A percentile compares a stretch with the other conserved stretches of the same genome.
Conservation (phyloP, 805 yeast species). For the Lipomyces oligophaga region DNA sequence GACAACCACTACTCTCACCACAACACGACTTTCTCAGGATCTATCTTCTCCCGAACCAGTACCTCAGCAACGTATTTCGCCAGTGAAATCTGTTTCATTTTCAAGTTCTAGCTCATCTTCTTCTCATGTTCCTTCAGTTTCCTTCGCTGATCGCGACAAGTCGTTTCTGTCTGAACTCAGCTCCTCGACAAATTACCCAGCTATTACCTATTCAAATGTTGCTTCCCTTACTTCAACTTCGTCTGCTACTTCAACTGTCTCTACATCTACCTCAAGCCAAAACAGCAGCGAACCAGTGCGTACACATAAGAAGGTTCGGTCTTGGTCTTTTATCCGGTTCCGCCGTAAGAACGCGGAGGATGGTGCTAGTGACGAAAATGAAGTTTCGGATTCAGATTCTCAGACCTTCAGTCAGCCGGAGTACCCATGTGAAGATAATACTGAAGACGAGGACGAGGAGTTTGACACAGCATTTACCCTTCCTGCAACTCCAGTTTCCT, state of each 20-base stretch:
- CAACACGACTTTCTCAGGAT: not conserved
- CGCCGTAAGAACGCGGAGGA: slow-evolving; percentile 17
- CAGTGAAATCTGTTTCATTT: not conserved
- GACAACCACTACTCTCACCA: slow-evolving; percentile 25
- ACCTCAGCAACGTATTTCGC: not conserved
- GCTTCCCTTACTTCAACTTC: not conserved
- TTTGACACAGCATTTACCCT: not conserved
- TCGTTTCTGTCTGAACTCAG: not conserved
- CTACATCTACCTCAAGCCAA: no score
- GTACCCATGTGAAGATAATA: slow-evolving; percentile 16
- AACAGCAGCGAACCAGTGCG: slow-evolving; percentile 26
- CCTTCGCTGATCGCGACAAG: not conserved
- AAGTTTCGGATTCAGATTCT: no score
- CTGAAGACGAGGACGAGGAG: slow-evolving; percentile 14
- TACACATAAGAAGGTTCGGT: slow-evolving; percentile 40
- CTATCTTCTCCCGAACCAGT: not conserved
- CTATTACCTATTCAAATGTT: no score
- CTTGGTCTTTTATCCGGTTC: slow-evolving; percentile 41
- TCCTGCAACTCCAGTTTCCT: slow-evolving; percentile 25
- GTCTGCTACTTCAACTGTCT: slow-evolving; percentile 8
- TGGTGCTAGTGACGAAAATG: slow-evolving; percentile 14
- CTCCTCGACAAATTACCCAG: no score
- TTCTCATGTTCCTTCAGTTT: not conserved
- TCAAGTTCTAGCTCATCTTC: not conserved
- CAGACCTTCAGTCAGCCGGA: no score